Conservation (phyloP, 23 red algal genomes). For the Porphyridium purpureum region DNA sequence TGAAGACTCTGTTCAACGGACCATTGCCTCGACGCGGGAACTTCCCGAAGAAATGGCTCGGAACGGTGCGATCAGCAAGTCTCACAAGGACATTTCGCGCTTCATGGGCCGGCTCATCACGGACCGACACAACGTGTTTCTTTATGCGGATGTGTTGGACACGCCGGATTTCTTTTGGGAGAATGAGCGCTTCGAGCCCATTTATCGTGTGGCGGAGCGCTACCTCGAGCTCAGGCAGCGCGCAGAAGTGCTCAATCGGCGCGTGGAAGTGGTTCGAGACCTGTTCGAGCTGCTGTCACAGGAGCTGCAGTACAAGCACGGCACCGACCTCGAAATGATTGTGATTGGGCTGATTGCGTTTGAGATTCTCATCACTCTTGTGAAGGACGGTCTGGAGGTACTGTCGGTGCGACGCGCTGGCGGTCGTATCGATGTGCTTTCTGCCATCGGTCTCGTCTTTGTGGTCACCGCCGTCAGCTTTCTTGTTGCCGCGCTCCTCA, state of each 20-base stretch:
- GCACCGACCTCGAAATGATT: constrained; percentile 48
- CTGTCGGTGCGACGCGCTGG: too few relatives aligned
- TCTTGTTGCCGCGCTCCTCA: too few relatives aligned
- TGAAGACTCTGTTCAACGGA: constrained; percentile 46
- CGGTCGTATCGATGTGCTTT: too few relatives aligned
- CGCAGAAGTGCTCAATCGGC: constrained; percentile 57
- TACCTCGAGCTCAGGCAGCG: constrained; percentile 65
- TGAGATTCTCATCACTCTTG: constrained; percentile 61
- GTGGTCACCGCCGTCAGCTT: too few relatives aligned
- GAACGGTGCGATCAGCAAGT: constrained; percentile 38
- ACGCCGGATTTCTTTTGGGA: constrained; percentile 78
- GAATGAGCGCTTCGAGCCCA: constrained; percentile 40
- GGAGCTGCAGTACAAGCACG: constrained; percentile 46
- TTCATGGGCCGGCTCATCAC: constrained; percentile 57
- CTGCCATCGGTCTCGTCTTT: too few relatives aligned
- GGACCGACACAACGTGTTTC: constrained; percentile 50
- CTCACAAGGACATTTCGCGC: constrained; percentile 38
- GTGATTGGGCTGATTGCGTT: constrained; percentile 60
- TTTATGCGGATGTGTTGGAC: constrained; percentile 69
- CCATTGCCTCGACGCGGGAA: constrained; percentile 50
- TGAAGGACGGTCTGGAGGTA: constrained; percentile 10
- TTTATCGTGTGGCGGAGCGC: constrained; percentile 32
- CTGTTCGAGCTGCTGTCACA: constrained; percentile 49
- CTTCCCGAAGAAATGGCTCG: constrained; percentile 54
- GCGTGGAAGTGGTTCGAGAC: constrained; percentile 66